A percentile compares a stretch with the other conserved stretches of the same genome.
Evolutionary conservation across 2,329 filamentous ascomycete genomes (phyloP).

Genomic region (Fusarium pilosicola): DNA sequence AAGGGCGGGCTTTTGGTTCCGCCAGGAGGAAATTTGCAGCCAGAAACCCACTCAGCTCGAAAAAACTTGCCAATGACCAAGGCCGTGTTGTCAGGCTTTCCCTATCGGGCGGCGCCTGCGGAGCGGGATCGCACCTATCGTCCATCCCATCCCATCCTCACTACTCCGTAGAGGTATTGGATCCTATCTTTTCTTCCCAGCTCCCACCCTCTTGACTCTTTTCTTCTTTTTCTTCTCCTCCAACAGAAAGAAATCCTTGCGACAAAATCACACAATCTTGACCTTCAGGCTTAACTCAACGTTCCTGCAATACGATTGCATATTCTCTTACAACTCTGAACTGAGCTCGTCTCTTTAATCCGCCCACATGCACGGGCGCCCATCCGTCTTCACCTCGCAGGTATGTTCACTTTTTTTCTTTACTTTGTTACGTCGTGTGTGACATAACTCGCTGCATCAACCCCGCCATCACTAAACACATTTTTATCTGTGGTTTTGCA

Average conservation of each 20-base stretch:
- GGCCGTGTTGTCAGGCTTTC: conserved; percentile 36
- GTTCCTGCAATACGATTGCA: conserved; percentile 17
- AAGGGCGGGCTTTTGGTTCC: conserved; percentile 22
- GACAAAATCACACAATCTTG: conserved; percentile 3
- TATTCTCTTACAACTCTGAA: conserved; percentile 37
- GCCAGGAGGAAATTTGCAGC: conserved; percentile 13
- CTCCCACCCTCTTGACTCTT: conserved; percentile 20
- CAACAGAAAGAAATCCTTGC: conserved; percentile 35
- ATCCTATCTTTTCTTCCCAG: conserved; percentile 25
- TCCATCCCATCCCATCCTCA: not conserved
- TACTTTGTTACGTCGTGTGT: conserved; percentile 1
- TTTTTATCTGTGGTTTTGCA: conserved; percentile 22
- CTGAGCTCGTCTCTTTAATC: conserved; percentile 54
- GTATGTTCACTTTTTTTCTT: conserved; percentile 56
- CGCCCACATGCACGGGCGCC: conserved; percentile 87
- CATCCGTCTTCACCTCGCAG: conserved; percentile 88
- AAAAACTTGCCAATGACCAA: conserved; percentile 44
- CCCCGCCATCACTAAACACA: conserved; percentile 33
- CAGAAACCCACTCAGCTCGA: conserved; percentile 20
- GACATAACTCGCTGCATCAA: conserved; percentile 7
- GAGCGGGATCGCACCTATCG: conserved; percentile 24
- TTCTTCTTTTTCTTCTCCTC: conserved; percentile 19
- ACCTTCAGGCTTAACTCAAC: conserved; percentile 14
- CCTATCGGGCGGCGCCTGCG: conserved; percentile 14
- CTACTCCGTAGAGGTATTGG: not conserved